These are phyloP conservation scores for Botrytis fragariae DNA, from an alignment of 2,329 filamentous ascomycete genomes.

Conservation along the genomic window DNA sequence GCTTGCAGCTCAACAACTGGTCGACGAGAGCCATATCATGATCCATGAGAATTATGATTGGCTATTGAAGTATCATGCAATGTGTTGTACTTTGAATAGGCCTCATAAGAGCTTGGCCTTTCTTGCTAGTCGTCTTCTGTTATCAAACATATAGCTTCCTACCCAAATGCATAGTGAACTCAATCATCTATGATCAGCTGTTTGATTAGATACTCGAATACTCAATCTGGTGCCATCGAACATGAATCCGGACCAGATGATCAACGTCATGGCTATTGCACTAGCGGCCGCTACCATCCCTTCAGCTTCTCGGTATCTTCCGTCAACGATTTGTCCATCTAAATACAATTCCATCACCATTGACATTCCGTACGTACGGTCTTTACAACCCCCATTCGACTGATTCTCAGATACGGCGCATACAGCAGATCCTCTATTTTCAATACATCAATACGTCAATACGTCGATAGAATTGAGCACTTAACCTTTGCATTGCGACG, in stretches of 20 bases:
- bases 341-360: background rate
- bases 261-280: background rate
- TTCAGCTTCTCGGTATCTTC: slow-evolving; percentile 7
- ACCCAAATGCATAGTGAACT: too few species aligned
- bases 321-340: background rate
- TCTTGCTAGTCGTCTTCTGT: background rate
- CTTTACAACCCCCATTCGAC: background rate
- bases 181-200: too few species aligned
- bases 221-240: background rate
- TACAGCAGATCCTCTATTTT: background rate
- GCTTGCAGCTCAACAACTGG: too few species aligned
- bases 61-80: too few species aligned
- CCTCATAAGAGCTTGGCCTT: background rate
- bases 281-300: slow-evolving; percentile 10
- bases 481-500: background rate
- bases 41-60: too few species aligned
- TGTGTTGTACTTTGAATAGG: too few species aligned
- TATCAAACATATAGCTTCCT: background rate
- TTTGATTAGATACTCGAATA: background rate
- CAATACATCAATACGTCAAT: background rate
- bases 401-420: background rate
- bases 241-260: background rate
- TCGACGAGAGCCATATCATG: too few species aligned
- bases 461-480: background rate
- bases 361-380: background rate